These are phyloP conservation scores for Aspergillus diversus DNA, from an alignment of 495 filamentous ascomycete species.

Conservation along the genomic window DNA sequence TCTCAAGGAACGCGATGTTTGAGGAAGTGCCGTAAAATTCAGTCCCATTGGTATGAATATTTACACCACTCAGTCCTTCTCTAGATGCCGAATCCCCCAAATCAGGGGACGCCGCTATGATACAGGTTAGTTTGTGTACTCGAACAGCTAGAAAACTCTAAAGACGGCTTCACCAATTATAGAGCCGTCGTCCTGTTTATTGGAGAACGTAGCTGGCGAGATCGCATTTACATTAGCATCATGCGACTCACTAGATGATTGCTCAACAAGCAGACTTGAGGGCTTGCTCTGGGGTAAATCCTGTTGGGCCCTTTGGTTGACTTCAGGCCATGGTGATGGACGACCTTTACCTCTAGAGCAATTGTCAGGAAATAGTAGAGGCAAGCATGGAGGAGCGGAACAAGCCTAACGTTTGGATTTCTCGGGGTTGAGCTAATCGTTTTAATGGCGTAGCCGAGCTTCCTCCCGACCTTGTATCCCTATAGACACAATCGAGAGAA, in stretches of 20 bases:
- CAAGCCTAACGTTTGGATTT: conserved; percentile 18
- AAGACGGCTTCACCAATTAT: conserved; percentile 5
- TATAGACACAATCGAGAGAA: conserved; percentile 30
- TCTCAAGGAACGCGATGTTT: conserved; percentile 31
- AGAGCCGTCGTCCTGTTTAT: conserved; percentile 2
- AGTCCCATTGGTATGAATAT: conserved; percentile 35
- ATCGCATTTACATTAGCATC: neutral
- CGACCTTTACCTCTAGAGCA: conserved; percentile 18
- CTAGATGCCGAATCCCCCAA: conserved; percentile 27
- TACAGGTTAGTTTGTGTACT: neutral
- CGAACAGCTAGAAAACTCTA: neutral
- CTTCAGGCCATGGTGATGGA: conserved; percentile 29
- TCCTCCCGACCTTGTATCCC: conserved; percentile 13
- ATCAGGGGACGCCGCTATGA: conserved; percentile 18
- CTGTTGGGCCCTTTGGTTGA: conserved; percentile 2
- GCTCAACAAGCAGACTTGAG: neutral
- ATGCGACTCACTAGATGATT: neutral
- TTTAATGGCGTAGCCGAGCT: conserved; percentile 12
- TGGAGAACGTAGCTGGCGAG: conserved; percentile 7
- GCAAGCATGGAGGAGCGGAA: neutral
- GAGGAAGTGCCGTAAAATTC: conserved; percentile 36
- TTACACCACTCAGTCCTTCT: conserved; percentile 31
- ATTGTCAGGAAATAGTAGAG: neutral
- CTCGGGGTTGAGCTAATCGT: conserved; percentile 13
- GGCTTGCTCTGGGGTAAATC: conserved; percentile 1